Conservation (phyloP, 108 stramenopile species). For the Skeletonema costatum region DNA sequence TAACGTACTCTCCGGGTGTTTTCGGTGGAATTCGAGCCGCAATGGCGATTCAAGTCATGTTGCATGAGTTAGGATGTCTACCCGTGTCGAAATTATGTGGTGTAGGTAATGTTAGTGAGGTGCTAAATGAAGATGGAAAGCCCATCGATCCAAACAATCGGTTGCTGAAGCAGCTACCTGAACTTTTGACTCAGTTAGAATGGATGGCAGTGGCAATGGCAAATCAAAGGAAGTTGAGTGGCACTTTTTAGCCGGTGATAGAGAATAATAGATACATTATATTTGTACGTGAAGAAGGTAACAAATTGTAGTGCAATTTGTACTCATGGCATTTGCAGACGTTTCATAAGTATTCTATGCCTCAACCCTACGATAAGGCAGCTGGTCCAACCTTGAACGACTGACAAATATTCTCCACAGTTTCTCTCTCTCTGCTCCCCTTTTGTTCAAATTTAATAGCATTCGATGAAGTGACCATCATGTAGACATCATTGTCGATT, state of each 20-base stretch:
- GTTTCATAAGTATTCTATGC: not conserved
- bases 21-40: slow-evolving; percentile 66
- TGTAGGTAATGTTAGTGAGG: slow-evolving; percentile 39
- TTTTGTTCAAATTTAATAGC: slow-evolving; percentile 73
- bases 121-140: slow-evolving; percentile 55
- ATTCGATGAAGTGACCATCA: slow-evolving; percentile 74
- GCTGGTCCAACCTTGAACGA: slow-evolving; percentile 55
- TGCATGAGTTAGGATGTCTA: slow-evolving; percentile 68
- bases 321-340: too few relatives aligned
- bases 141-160: slow-evolving; percentile 57
- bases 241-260: slow-evolving; percentile 22
- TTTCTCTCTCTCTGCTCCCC: slow-evolving; percentile 69
- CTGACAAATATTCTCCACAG: slow-evolving; percentile 73
- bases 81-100: slow-evolving; percentile 66
- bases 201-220: slow-evolving; percentile 79
- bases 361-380: not conserved
- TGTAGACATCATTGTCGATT: slow-evolving; percentile 59
- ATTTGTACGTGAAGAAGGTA: not conserved
- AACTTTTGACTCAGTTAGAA: slow-evolving; percentile 59
- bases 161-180: slow-evolving; percentile 63
- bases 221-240: slow-evolving; percentile 46
- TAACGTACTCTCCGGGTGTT: slow-evolving; percentile 63
- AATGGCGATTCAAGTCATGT: slow-evolving; percentile 59
- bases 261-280: not conserved
- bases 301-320: too few relatives aligned